Evolutionary conservation across 2,329 filamentous ascomycete genomes (phyloP).

Genomic region (Colletotrichum sidae): DNA sequence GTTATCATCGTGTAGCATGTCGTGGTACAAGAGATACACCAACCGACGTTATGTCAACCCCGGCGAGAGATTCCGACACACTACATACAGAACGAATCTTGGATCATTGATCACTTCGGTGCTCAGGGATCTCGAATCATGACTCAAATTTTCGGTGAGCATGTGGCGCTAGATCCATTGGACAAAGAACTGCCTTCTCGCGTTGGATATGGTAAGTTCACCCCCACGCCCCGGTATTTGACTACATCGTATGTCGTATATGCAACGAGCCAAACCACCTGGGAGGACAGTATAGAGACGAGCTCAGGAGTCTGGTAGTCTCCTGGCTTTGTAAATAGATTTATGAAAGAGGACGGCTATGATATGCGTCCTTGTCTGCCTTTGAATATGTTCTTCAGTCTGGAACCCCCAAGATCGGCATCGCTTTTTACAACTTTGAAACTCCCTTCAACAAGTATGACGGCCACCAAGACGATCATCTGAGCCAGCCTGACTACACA

Average conservation of each 20-base stretch:
- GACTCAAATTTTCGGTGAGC: constrained; percentile 42
- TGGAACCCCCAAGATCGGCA: too few relatives aligned
- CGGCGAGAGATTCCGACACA: constrained; percentile 22
- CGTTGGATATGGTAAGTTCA: constrained; percentile 40
- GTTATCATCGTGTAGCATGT: constrained; percentile 37
- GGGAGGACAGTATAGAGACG: constrained; percentile 45
- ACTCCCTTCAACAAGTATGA: too few relatives aligned
- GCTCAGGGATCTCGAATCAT: constrained; percentile 40
- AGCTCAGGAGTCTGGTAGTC: constrained; percentile 42
- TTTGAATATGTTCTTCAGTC: too few relatives aligned
- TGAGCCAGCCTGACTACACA: too few relatives aligned
- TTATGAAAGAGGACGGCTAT: constrained; percentile 35
- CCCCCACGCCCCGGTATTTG: not conserved
- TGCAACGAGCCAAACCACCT: constrained; percentile 28
- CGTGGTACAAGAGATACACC: constrained; percentile 40
- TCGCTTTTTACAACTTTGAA: too few relatives aligned
- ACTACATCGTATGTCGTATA: not conserved
- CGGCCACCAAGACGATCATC: too few relatives aligned
- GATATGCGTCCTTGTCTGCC: constrained; percentile 38
- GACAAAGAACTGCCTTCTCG: constrained; percentile 32
- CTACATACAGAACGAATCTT: constrained; percentile 41
- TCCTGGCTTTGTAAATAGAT: constrained; percentile 36
- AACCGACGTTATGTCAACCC: constrained; percentile 40
- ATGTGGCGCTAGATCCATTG: constrained; percentile 37
- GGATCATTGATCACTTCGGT: constrained; percentile 44